These are phyloP conservation scores for Erodium maritimum DNA, from an alignment of 345 rosid genomes.

Conservation along the genomic window DNA sequence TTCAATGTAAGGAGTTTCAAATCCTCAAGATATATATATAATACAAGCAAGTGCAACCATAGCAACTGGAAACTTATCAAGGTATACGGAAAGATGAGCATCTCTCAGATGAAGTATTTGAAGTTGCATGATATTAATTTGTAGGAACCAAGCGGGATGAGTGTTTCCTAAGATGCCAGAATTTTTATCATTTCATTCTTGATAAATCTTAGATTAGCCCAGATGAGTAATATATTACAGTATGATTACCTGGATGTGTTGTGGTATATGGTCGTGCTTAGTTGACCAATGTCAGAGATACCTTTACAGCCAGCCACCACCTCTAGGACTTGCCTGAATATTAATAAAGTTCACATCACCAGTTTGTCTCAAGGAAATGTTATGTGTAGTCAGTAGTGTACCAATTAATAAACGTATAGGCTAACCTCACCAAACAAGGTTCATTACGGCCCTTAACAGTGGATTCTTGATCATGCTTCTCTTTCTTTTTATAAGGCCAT, in stretches of 20 bases:
- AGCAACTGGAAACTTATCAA: too few relatives aligned
- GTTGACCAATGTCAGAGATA: conserved; percentile 41
- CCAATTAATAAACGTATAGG: neutral
- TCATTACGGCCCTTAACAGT: conserved; percentile 86
- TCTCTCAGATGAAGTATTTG: too few relatives aligned
- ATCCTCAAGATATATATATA: neutral
- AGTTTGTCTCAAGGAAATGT: neutral
- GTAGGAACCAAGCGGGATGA: too few relatives aligned
- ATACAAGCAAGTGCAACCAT: neutral
- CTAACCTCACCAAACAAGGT: conserved; percentile 85
- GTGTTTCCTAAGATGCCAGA: too few relatives aligned
- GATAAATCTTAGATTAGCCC: too few relatives aligned
- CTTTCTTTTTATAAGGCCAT: conserved; percentile 93
- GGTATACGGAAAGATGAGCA: too few relatives aligned
- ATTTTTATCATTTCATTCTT: too few relatives aligned
- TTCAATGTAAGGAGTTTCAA: neutral
- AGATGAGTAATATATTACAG: too few relatives aligned
- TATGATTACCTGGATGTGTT: conserved; percentile 71
- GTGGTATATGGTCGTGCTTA: conserved; percentile 63
- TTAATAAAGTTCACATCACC: neutral
- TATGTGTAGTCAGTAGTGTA: too few relatives aligned
- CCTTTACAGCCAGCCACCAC: conserved; percentile 87
- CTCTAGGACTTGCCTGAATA: conserved; percentile 82
- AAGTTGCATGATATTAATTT: too few relatives aligned
- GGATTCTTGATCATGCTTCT: conserved; percentile 64